phyloP scores from a whole-genome alignment of 768 basidiomycete genomes.

The Kwoniella sp. region DNA sequence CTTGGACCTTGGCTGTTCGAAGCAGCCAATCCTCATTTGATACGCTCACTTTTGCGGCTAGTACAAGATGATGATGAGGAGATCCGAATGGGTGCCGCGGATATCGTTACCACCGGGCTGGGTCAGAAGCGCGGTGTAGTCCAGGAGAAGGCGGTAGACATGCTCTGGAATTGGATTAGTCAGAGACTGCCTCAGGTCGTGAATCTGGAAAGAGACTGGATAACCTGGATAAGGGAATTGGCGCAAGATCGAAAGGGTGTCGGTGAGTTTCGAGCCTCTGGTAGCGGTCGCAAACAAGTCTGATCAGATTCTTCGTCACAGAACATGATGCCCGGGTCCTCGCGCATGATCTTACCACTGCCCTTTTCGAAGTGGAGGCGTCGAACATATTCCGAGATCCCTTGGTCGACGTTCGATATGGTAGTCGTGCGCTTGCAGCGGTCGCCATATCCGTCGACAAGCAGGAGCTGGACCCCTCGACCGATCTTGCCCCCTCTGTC shows the following conservation, averaged over 20 bases:
- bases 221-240: slow-evolving; percentile 3
- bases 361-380: slow-evolving; percentile 46
- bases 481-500: too few relatives aligned
- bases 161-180: slow-evolving; percentile 37
- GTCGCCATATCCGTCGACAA: too few relatives aligned
- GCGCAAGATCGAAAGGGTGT: slow-evolving; percentile 4
- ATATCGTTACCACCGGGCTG: slow-evolving; percentile 24
- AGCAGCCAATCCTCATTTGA: slow-evolving; percentile 2
- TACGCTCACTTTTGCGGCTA: slow-evolving; percentile 22
- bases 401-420: slow-evolving; percentile 24
- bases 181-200: too few relatives aligned
- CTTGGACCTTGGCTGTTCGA: slow-evolving; percentile 1
- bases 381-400: slow-evolving; percentile 44
- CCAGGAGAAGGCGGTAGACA: slow-evolving; percentile 23
- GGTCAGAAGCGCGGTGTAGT: slow-evolving; percentile 2
- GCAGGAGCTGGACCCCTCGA: too few relatives aligned
- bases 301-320: not conserved
- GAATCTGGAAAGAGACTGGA: slow-evolving; percentile 2
- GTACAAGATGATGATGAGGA: slow-evolving; percentile 47
- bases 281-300: not conserved
- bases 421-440: too few relatives aligned
- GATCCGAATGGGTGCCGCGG: slow-evolving; percentile 25
- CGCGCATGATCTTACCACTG: too few relatives aligned
- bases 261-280: slow-evolving; percentile 1
- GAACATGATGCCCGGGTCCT: slow-evolving; percentile 2